Evolutionary conservation across 2,329 filamentous ascomycete genomes (phyloP), one percentile per base, ranked within the genome.

Genomic region (Hawksworthiomyces lignivorus): DNA sequence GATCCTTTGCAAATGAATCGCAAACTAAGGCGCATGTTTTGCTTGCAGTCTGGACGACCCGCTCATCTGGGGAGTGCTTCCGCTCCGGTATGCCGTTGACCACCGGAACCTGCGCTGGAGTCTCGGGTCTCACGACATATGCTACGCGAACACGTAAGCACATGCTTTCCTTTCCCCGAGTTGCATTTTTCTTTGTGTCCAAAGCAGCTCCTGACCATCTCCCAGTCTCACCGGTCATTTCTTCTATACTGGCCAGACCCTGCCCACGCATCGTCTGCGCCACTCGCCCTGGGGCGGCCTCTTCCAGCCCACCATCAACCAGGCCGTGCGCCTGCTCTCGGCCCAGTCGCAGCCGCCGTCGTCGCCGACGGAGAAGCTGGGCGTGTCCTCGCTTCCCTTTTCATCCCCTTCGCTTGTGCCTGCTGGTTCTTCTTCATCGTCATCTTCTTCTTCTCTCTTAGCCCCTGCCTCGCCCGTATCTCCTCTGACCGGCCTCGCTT

Each of bases 41-140:
- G n/a, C n/a, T n/a, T n/a, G 50, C 60, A 96, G 90, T 45, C 67
- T 97, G 53, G 92, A 98, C 63, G 92, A 98, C 65, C 92, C 92
- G 20, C 65, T 97, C 45, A 80, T 96, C 52, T 98, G 90, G 90
- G 92, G 90, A 15, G 77, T 87, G 27, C 67, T 98, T 4, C 92
- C 92, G 1, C 61, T 86, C 34, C 72, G 75, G 37, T 87, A 92
- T 56, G 68, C 77, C 50, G 79, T 84, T 55, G 77, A 81, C 45
- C 77, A 84, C 17, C 70, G 74, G 43, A 92, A 89, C 57, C 72
- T 88, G 55, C 79, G 92, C 59, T 97, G 89, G 87, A 80, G 82
- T 9, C 74, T 98, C 41, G 92, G 87, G 19, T 94, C 88, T 54
- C 87, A 96, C 60, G 92, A 98, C 62, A 89, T 98, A 46, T 96